These are phyloP conservation scores for Pseudopyrenochaeta lycopersici DNA, from an alignment of 2,329 filamentous ascomycete species.

Conservation along the genomic window DNA sequence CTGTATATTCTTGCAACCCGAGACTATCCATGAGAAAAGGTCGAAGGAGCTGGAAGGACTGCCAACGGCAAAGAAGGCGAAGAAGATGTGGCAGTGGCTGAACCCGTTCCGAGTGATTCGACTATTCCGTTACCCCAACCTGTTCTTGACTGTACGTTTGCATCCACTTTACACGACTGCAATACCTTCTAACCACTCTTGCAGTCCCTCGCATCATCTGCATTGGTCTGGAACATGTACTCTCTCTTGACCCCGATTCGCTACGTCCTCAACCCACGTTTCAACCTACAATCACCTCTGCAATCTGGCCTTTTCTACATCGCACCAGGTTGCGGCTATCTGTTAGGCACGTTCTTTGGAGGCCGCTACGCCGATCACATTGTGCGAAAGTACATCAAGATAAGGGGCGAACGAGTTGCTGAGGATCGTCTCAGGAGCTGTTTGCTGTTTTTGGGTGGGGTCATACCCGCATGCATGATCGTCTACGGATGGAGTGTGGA, in stretches of 20 bases:
- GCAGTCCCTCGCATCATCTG: conserved; percentile 65
- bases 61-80: conserved; percentile 58
- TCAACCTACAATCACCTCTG: conserved; percentile 71
- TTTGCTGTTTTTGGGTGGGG: conserved; percentile 64
- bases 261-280: conserved; percentile 78
- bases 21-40: conserved; percentile 74
- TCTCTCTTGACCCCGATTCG: conserved; percentile 73
- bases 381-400: conserved; percentile 71
- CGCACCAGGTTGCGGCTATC: conserved; percentile 74
- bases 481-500: conserved; percentile 74
- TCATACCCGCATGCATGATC: conserved; percentile 71
- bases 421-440: conserved; percentile 71
- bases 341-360: conserved; percentile 75
- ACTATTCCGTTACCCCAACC: conserved; percentile 74
- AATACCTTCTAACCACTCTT: not conserved
- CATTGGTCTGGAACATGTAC: conserved; percentile 81
- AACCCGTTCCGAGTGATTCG: conserved; percentile 72
- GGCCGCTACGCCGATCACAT: conserved; percentile 74
- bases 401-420: conserved; percentile 68
- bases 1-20: conserved; percentile 73
- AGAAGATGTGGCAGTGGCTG: conserved; percentile 68
- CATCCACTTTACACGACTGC: not conserved
- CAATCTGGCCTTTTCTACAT: conserved; percentile 78
- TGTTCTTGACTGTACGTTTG: conserved; percentile 59
- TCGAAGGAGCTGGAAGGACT: conserved; percentile 69